Conservation (phyloP, 2,329 filamentous ascomycete genomes). For the Venturiaceae sp. region DNA sequence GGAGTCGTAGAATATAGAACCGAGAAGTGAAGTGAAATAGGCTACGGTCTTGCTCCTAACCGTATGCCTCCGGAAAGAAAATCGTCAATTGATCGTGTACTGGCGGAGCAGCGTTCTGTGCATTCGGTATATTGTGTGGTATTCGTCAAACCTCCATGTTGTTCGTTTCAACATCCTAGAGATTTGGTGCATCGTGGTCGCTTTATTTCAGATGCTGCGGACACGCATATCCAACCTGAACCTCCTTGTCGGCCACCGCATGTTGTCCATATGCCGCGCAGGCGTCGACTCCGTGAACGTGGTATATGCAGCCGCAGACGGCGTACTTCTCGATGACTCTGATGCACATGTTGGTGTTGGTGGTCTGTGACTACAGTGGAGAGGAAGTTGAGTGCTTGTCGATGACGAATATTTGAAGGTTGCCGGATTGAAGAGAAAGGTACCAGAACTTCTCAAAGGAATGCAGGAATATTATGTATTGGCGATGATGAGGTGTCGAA, state of each 20-base stretch:
- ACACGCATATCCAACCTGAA: constrained; percentile 10
- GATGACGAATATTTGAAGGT: not conserved
- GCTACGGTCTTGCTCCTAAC: not conserved
- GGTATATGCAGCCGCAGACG: constrained; percentile 26
- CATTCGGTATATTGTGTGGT: not conserved
- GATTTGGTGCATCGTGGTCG: not conserved
- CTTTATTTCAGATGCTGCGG: constrained; percentile 1
- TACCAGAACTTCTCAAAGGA: not conserved
- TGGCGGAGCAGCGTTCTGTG: not conserved
- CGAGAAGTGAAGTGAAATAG: not conserved
- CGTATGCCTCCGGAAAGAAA: not conserved
- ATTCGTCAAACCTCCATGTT: not conserved
- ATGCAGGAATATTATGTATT: not conserved
- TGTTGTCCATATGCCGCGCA: constrained; percentile 16
- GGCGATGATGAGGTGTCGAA: not conserved
- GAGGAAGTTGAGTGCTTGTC: not conserved
- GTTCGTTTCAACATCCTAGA: no score
- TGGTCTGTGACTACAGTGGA: not conserved
- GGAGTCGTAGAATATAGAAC: not conserved
- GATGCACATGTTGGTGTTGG: constrained; percentile 21
- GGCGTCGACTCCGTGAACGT: constrained; percentile 24
- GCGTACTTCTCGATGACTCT: constrained; percentile 25
- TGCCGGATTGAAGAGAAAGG: not conserved
- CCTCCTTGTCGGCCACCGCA: constrained; percentile 7
- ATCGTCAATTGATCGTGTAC: not conserved